Evolutionary conservation across 306 rosid genomes (phyloP).

Genomic region (Purshia tridentata): DNA sequence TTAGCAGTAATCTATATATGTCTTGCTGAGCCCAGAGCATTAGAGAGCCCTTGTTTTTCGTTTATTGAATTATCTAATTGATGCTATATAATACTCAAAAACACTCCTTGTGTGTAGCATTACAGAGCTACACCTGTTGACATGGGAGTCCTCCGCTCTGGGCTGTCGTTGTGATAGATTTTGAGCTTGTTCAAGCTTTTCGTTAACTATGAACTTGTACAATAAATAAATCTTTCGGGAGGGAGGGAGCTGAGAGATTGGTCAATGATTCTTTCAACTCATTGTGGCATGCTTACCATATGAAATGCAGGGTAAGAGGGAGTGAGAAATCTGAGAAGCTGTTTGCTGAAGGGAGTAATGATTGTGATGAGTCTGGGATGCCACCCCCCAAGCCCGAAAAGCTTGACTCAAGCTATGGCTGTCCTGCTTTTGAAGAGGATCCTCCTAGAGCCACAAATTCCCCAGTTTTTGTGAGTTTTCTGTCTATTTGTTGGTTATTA

Average conservation of each 20-base stretch:
- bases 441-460: conserved; percentile 49
- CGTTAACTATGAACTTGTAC: no score
- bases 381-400: conserved; percentile 59
- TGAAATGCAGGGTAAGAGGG: conserved; percentile 11
- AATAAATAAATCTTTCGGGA: neutral
- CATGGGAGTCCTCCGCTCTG: no score
- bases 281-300: neutral
- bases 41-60: no score
- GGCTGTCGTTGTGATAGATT: no score
- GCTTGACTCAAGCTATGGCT: conserved; percentile 55
- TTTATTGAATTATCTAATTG: no score
- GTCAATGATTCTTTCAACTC: neutral
- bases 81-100: no score
- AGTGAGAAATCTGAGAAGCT: neutral
- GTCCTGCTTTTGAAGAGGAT: conserved; percentile 58
- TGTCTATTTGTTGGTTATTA: neutral
- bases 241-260: neutral
- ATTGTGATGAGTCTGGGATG: conserved; percentile 46
- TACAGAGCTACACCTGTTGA: no score
- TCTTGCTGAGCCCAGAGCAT: no score
- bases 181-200: no score
- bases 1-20: no score
- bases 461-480: neutral
- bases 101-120: no score
- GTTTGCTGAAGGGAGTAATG: conserved; percentile 31